Evolutionary conservation across 2,329 filamentous ascomycete genomes (phyloP), one percentile per base, ranked within the genome.

Genomic region (Aspergillus jensenii): DNA sequence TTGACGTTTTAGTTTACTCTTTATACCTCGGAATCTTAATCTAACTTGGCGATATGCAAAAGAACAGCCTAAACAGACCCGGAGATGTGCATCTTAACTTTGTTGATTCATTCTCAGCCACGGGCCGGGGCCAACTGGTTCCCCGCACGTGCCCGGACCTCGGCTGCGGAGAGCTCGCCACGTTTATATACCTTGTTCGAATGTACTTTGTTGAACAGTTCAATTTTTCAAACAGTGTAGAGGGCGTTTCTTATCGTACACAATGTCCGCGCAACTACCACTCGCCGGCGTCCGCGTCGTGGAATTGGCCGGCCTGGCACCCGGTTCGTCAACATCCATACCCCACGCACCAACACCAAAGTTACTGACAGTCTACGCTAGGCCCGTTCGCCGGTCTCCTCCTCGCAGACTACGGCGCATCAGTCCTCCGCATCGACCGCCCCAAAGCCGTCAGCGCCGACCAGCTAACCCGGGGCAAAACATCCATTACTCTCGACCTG

Each of bases 351-450:
- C 35, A 37, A 37, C 35, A 12, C 8, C 33, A 37, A 37, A 37
- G 35, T n/a, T n/a, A n/a, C 41, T 39, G 9, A 31, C 17, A 33
- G 9, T 52, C 21, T 39, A 33, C n/a, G 21, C 8, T 63, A 93
- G 92, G 89, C 25, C 93, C 93, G 44, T 97, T 95, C 73, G 89
- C 91, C 50, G 92, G 92, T 67, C 85, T 97, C 70, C 85, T 96
- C 51, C 87, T 97, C 61, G 88, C 93, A 66, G 93, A 97, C 76
- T 91, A 91, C 64, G 93, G 93, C 68, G 93, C 93, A 54, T 86
- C 86, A 6, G 90, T 97, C 67, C 83, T 98, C 15, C 91, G 93
- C 68, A 82, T 98, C 74, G 93, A 98, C 79, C 89, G 81, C 68
- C 76, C 70, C 76, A 73, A 70, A 63, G 64, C 74, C 15, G 73